Base-by-base conservation (phyloP, 2,329 filamentous ascomycete species). In the Ambrosiella cleistominuta region DNA sequence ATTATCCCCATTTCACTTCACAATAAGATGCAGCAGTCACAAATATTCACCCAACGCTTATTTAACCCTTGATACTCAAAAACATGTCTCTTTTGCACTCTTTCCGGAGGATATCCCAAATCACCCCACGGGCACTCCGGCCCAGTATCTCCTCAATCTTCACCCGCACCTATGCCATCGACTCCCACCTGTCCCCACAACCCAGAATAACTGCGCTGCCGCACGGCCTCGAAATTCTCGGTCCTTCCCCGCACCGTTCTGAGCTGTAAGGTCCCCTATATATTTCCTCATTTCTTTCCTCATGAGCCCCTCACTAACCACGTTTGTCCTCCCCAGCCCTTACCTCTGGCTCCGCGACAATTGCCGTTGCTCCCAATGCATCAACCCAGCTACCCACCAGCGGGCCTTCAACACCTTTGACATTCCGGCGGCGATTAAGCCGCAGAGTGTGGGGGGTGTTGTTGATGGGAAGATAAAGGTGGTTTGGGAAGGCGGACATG, bases 401-500 rank as follows among this genome's bases (percentile, higher is more conserved):
- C 65, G 71, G 56, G 72, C 68, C 57, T 69, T 72, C 60, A 66
- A 74, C 44, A 72, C 71, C 0, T 73, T 72, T 58, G 60, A 37
- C 8, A 47, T 47, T 47, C 44, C 44, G 27, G 15, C 36, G n/a
- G 35, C 15, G 13, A 39, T 37, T n/a, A 13, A n/a, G 35, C 27
- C 51, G 0, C 12, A 53, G 51, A 38, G 15, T 15, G 27, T 11
- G n/a, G 35, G 11, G 27, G n/a, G 15, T 9, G n/a, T 3, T 37
- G n/a, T 36, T 11, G 51, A 39, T 40, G 51, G 37, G n/a, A n/a
- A 35, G 9, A 35, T 58, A 9, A n/a, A 44, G 6, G 39, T 58
- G 37, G 45, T 27, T 8, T 58, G 56, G 58, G 73, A 75, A 61
- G 83, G 86, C 66, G 74, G 74, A 1, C 89, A 95, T 67, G 66